These are phyloP conservation scores for Vitis labrusca DNA, from an alignment of 164 flowering plant genomes.

Conservation along the genomic window DNA sequence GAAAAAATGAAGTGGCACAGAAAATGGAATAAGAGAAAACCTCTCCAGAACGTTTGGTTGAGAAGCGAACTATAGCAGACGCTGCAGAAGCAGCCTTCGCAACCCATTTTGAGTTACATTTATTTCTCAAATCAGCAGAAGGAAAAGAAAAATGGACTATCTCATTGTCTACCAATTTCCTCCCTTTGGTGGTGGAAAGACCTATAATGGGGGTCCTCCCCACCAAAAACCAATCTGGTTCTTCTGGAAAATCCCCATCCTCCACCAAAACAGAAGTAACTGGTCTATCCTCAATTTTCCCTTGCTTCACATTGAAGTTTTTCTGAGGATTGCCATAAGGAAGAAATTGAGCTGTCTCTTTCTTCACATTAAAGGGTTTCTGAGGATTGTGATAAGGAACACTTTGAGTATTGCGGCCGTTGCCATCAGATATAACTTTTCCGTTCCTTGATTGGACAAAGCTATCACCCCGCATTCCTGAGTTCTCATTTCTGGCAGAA, in stretches of 20 bases:
- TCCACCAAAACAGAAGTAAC: slow-evolving; percentile 33
- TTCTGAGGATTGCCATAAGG: background rate
- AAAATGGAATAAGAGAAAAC: slow-evolving; percentile 22
- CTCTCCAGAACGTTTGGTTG: slow-evolving; percentile 73
- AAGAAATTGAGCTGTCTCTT: background rate
- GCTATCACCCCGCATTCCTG: background rate
- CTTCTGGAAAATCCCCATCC: slow-evolving; percentile 67
- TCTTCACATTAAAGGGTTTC: slow-evolving; percentile 8
- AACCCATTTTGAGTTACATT: slow-evolving; percentile 10
- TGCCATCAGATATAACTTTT: background rate
- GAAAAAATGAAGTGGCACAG: background rate
- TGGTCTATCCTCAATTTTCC: slow-evolving; percentile 7
- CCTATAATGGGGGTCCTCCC: slow-evolving; percentile 52
- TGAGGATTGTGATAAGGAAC: background rate
- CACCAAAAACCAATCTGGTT: slow-evolving; percentile 67
- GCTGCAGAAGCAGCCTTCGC: slow-evolving; percentile 21
- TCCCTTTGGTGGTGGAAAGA: slow-evolving; percentile 63
- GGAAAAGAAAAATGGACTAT: slow-evolving; percentile 66
- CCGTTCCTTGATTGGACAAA: background rate
- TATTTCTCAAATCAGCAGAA: background rate
- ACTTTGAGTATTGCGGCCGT: background rate
- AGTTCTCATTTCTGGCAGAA: slow-evolving; percentile 3
- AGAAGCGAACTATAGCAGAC: slow-evolving; percentile 65
- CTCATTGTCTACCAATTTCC: slow-evolving; percentile 60
- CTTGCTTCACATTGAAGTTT: slow-evolving; percentile 8